These are phyloP conservation scores for Sanghuangporus baumii DNA, from an alignment of 1,284 basidiomycete genomes.

Conservation along the genomic window DNA sequence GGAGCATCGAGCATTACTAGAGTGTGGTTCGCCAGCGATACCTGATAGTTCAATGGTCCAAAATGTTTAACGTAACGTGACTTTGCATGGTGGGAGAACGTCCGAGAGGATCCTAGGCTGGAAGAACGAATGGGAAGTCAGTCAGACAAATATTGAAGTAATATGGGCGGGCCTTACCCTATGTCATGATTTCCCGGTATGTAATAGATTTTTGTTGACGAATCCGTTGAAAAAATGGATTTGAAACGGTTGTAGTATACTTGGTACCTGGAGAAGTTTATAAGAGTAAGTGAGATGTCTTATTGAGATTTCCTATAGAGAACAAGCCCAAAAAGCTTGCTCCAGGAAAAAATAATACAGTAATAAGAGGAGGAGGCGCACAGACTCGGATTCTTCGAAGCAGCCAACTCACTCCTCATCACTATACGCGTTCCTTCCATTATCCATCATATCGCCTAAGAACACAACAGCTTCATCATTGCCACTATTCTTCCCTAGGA, in stretches of 20 bases:
- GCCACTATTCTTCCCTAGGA: conserved; percentile 38
- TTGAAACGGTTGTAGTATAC: conserved; percentile 56
- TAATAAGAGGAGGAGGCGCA: neutral
- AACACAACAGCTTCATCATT: conserved; percentile 61
- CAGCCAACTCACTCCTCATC: conserved; percentile 56
- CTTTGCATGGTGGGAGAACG: conserved; percentile 52
- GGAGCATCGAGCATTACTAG: conserved; percentile 74
- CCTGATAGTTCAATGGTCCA: conserved; percentile 50
- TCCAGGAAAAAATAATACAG: neutral
- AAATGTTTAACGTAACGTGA: conserved; percentile 64
- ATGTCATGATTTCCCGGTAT: conserved; percentile 88
- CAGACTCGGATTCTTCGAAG: neutral
- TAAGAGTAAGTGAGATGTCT: neutral
- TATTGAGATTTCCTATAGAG: neutral
- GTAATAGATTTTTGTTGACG: conserved; percentile 48
- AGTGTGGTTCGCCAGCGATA: conserved; percentile 63
- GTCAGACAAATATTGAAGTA: neutral
- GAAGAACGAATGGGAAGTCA: neutral
- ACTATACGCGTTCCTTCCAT: conserved; percentile 54
- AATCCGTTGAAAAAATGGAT: conserved; percentile 47
- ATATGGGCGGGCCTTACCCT: conserved; percentile 39
- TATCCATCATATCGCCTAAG: conserved; percentile 75
- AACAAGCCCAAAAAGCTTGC: neutral
- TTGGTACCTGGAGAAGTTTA: conserved; percentile 44
- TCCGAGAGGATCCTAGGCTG: conserved; percentile 53